Evolutionary conservation across 2,329 filamentous ascomycete species (phyloP).

Genomic region (Acrocalymma vagum): DNA sequence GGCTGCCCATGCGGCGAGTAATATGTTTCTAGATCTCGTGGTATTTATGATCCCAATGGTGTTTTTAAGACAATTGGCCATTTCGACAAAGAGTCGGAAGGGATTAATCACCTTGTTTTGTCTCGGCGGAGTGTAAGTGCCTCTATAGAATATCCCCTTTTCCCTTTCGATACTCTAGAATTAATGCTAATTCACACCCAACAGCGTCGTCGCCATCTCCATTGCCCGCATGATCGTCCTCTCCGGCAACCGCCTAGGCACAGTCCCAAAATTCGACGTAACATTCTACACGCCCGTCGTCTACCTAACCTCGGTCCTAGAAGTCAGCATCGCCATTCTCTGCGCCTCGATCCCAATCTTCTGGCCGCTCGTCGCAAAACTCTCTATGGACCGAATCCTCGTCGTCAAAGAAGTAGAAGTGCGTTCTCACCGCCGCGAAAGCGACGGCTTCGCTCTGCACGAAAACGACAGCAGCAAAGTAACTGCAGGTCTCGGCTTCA

Average conservation of each 20-base stretch:
- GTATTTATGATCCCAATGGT: slow-evolving; percentile 40
- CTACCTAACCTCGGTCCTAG: slow-evolving; percentile 45
- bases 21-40: slow-evolving; percentile 43
- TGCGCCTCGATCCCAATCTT: slow-evolving; percentile 49
- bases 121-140: slow-evolving; percentile 43
- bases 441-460: too few relatives aligned
- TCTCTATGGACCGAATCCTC: slow-evolving; percentile 45
- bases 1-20: slow-evolving; percentile 37
- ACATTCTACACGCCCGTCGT: slow-evolving; percentile 38
- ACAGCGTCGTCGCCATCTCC: slow-evolving; percentile 39
- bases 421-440: too few relatives aligned
- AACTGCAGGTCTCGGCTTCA: too few relatives aligned
- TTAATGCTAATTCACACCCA: slow-evolving; percentile 6
- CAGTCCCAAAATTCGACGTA: slow-evolving; percentile 39
- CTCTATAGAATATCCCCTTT: too few relatives aligned
- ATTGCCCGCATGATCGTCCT: slow-evolving; percentile 40
- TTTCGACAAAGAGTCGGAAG: slow-evolving; percentile 36
- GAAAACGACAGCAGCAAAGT: too few relatives aligned
- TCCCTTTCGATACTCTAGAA: neutral
- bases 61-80: slow-evolving; percentile 38
- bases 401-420: slow-evolving; percentile 50
- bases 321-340: slow-evolving; percentile 48
- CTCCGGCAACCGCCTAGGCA: slow-evolving; percentile 38
- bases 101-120: slow-evolving; percentile 41
- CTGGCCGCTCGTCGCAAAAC: slow-evolving; percentile 44